A percentile compares a stretch with the other conserved stretches of the same genome.
Conservation (phyloP, 2,329 filamentous ascomycete genomes). For the Colletotrichum somersetense region DNA sequence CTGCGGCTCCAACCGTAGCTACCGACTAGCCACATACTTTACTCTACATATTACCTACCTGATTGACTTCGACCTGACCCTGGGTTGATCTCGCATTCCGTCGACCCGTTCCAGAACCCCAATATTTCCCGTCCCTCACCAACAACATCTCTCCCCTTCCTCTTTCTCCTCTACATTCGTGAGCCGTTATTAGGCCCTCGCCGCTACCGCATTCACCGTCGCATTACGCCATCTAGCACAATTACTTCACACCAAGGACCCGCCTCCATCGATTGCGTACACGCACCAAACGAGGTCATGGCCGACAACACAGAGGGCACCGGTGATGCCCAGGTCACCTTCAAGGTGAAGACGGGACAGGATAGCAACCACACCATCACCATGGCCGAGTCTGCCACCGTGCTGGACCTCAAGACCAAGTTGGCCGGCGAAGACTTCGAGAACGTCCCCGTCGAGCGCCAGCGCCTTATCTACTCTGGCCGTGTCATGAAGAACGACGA, state of each 20-base stretch:
- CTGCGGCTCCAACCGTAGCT: constrained; percentile 32
- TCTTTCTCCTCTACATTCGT: constrained; percentile 1
- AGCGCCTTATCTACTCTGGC: constrained; percentile 97
- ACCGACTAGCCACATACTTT: constrained; percentile 25
- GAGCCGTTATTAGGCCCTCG: not conserved
- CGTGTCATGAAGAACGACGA: constrained; percentile 97
- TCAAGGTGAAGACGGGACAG: constrained; percentile 97
- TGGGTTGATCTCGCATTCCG: constrained; percentile 17
- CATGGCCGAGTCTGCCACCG: constrained; percentile 79
- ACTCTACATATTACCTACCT: constrained; percentile 21
- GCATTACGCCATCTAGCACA: constrained; percentile 9
- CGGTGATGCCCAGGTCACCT: constrained; percentile 85
- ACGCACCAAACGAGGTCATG: constrained; percentile 59
- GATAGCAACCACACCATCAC: constrained; percentile 88
- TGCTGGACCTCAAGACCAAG: constrained; percentile 90
- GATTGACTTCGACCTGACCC: constrained; percentile 11
- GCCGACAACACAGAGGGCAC: constrained; percentile 72
- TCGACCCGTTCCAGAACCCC: constrained; percentile 21
- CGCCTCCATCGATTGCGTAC: constrained; percentile 4
- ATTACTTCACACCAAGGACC: constrained; percentile 6
- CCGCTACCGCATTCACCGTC: constrained; percentile 5
- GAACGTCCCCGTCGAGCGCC: constrained; percentile 86
- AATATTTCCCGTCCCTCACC: constrained; percentile 23
- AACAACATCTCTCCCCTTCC: not conserved
- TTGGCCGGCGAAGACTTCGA: constrained; percentile 85